A percentile compares a stretch with the other conserved stretches of the same genome.
These are phyloP conservation scores for Oryza punctata DNA, from an alignment of 176 grass and related monocot species.

Conservation along the genomic window DNA sequence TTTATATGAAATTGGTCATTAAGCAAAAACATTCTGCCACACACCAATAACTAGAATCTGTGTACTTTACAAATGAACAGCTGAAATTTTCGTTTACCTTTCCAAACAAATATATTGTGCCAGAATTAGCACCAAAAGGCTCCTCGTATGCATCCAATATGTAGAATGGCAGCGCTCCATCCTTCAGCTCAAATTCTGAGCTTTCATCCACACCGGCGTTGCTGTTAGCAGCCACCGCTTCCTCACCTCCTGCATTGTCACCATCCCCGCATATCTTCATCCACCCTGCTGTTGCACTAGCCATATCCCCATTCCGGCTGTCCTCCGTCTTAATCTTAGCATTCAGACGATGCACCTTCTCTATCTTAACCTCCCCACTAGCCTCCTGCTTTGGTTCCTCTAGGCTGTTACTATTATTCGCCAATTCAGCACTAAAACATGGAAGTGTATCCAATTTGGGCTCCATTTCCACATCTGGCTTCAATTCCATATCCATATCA, in stretches of 20 bases:
- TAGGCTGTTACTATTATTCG: conserved; percentile 13
- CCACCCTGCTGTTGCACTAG: conserved; percentile 69
- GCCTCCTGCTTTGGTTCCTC: conserved; percentile 41
- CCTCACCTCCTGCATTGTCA: conserved; percentile 38
- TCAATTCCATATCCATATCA: conserved; percentile 38
- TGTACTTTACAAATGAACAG: neutral
- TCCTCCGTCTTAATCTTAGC: conserved; percentile 65
- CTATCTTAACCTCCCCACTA: conserved; percentile 53
- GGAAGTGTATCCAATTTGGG: conserved; percentile 31
- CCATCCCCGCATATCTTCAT: conserved; percentile 58
- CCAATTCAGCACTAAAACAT: conserved; percentile 32
- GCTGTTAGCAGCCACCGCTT: conserved; percentile 41
- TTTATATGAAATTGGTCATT: neutral
- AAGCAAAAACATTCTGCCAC: neutral
- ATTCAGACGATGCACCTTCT: conserved; percentile 53
- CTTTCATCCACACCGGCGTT: conserved; percentile 53
- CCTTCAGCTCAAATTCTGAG: conserved; percentile 72
- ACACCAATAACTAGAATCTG: neutral
- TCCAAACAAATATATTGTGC: conserved; percentile 89
- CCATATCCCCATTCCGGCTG: conserved; percentile 36
- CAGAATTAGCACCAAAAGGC: conserved; percentile 77
- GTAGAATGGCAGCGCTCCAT: conserved; percentile 84
- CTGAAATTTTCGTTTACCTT: conserved; percentile 54
- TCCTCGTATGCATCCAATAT: conserved; percentile 96
- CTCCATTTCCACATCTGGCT: conserved; percentile 37